Conservation (phyloP, 2,329 filamentous ascomycete species). For the Scortechinia acanthostroma region DNA sequence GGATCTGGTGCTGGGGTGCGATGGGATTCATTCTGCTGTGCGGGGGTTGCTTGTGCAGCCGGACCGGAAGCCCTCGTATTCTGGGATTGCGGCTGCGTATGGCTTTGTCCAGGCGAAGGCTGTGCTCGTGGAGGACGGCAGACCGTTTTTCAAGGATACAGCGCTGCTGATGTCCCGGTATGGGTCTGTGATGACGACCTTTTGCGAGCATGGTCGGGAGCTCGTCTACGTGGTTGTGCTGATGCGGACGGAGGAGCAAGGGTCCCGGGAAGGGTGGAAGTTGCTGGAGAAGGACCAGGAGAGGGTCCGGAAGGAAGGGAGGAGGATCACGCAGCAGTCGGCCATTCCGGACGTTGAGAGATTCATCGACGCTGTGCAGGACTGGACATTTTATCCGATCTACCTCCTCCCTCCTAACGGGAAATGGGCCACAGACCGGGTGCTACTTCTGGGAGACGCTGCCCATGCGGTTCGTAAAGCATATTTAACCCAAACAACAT, state of each 20-base stretch:
- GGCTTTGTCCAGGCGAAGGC: conserved; percentile 16
- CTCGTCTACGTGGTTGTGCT: conserved; percentile 28
- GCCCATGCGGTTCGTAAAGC: conserved; percentile 31
- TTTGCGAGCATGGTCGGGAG: conserved; percentile 19
- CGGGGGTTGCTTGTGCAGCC: conserved; percentile 25
- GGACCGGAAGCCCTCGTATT: conserved; percentile 22
- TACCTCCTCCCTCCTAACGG: conserved; percentile 26
- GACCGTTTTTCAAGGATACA: conserved; percentile 18
- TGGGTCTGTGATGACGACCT: conserved; percentile 27
- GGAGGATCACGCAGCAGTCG: conserved; percentile 20
- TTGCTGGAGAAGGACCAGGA: not conserved
- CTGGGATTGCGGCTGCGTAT: conserved; percentile 27
- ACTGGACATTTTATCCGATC: conserved; percentile 33
- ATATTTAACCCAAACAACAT: no score
- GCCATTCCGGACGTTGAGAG: conserved; percentile 23
- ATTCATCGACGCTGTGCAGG: conserved; percentile 19
- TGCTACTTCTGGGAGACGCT: conserved; percentile 32
- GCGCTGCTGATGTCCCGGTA: conserved; percentile 16
- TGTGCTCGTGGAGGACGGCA: conserved; percentile 16
- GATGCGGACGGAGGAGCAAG: conserved; percentile 9
- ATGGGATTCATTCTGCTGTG: conserved; percentile 27
- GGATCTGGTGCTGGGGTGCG: conserved; percentile 26
- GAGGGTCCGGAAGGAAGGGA: conserved; percentile 17
- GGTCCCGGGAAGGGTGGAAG: no score
- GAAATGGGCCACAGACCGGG: conserved; percentile 26